These are phyloP conservation scores for Fusarium nisikadoi DNA, from an alignment of 2,329 filamentous ascomycete species.

Conservation along the genomic window DNA sequence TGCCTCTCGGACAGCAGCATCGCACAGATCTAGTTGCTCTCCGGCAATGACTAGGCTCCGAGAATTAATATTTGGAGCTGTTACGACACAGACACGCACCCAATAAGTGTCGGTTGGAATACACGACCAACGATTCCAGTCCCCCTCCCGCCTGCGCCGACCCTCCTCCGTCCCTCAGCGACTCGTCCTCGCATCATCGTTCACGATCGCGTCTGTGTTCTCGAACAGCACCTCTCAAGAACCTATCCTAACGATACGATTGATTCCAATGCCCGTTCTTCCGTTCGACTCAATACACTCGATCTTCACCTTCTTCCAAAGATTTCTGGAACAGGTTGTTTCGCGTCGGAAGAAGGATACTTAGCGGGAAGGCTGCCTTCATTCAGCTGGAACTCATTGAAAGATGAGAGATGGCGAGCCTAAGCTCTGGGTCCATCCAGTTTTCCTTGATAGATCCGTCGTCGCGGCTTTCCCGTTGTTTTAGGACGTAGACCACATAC, in stretches of 20 bases:
- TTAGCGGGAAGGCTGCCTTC: rapidly evolving
- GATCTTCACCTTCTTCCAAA: neutral
- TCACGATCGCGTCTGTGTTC: neutral
- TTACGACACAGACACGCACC: rapidly evolving
- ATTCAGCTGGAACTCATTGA: neutral
- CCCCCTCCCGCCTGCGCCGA: neutral
- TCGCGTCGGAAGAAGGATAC: neutral
- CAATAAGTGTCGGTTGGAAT: neutral
- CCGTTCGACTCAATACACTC: rapidly evolving
- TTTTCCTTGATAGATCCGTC: neutral
- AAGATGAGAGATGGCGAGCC: rapidly evolving
- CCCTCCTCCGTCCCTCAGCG: neutral
- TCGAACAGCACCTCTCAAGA: neutral
- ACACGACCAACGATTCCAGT: neutral
- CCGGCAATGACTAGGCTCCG: rapidly evolving
- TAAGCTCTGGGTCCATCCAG: neutral
- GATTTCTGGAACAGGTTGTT: rapidly evolving
- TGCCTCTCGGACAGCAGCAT: neutral
- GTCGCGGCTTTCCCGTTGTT: too few species aligned
- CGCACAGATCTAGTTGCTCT: neutral
- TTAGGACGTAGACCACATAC: neutral
- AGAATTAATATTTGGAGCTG: rapidly evolving
- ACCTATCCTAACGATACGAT: neutral
- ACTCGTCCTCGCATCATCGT: neutral
- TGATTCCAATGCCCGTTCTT: neutral